These are phyloP conservation scores for Hirschfeldia incana DNA, from an alignment of 345 rosid genomes.

Conservation along the genomic window DNA sequence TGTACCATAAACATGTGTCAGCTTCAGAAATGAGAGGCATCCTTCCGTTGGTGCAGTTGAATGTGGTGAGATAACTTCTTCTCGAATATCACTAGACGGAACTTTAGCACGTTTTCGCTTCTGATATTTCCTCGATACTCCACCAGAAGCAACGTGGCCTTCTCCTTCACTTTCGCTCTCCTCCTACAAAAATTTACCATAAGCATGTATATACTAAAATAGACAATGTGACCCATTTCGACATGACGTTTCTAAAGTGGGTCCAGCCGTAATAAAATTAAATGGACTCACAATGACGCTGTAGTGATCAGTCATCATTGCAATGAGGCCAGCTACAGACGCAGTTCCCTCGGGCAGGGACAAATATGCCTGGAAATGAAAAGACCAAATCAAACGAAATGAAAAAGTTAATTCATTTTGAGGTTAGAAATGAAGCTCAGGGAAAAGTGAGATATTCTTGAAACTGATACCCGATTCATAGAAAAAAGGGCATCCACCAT, in stretches of 20 bases:
- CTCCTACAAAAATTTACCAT: conserved; percentile 50
- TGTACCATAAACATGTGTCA: conserved; percentile 59
- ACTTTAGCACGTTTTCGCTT: conserved; percentile 62
- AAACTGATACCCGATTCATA: conserved; percentile 65
- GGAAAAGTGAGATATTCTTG: conserved; percentile 4
- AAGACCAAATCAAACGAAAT: conserved; percentile 3
- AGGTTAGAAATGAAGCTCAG: background rate
- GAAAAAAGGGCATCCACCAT: conserved; percentile 88
- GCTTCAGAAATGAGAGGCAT: conserved; percentile 72
- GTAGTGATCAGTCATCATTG: conserved; percentile 98
- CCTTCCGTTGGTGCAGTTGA: conserved; percentile 55
- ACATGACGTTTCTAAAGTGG: background rate
- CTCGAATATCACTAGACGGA: conserved; percentile 44
- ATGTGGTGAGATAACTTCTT: conserved; percentile 45
- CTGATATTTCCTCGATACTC: conserved; percentile 43
- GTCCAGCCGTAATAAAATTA: background rate
- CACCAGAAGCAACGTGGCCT: conserved; percentile 54
- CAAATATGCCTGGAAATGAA: conserved; percentile 75
- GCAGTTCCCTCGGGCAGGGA: conserved; percentile 95
- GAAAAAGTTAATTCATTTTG: background rate
- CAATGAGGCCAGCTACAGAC: conserved; percentile 86
- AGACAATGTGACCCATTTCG: conserved; percentile 2
- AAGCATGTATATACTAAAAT: conserved; percentile 3
- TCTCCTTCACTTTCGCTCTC: conserved; percentile 75
- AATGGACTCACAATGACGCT: conserved; percentile 60